Evolutionary conservation across 805 yeast genomes (phyloP).

Genomic region (Saccharomycopsis fermentans): DNA sequence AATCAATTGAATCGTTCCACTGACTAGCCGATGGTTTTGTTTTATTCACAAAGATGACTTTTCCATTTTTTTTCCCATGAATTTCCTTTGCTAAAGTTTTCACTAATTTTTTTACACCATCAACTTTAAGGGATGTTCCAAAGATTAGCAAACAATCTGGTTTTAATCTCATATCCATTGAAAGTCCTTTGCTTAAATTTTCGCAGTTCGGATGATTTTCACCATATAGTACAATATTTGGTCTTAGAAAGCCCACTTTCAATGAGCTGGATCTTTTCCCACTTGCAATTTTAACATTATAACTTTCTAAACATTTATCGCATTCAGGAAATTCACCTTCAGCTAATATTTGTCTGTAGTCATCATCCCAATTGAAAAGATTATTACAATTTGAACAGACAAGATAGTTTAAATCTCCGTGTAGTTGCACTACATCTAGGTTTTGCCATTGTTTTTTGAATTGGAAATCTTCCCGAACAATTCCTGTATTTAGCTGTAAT

Average conservation of each 20-base stretch:
- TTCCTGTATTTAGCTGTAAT: constrained; percentile 53
- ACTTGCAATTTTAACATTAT: constrained; percentile 41
- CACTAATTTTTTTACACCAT: constrained; percentile 78
- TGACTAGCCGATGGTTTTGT: constrained; percentile 47
- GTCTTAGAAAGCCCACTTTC: constrained; percentile 71
- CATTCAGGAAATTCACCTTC: constrained; percentile 73
- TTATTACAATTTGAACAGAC: constrained; percentile 65
- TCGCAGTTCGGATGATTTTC: constrained; percentile 89
- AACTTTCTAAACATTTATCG: constrained; percentile 49
- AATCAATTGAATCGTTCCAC: constrained; percentile 71
- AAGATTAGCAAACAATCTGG: constrained; percentile 80
- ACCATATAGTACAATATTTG: constrained; percentile 86
- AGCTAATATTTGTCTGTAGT: constrained; percentile 36
- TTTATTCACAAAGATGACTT: constrained; percentile 66
- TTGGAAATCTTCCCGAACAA: constrained; percentile 24
- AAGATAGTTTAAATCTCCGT: constrained; percentile 74
- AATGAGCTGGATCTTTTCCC: constrained; percentile 55
- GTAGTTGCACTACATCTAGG: constrained; percentile 76
- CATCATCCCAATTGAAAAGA: constrained; percentile 51
- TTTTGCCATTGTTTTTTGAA: constrained; percentile 42
- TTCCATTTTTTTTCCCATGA: constrained; percentile 63
- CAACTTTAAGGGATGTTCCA: constrained; percentile 89
- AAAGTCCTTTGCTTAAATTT: constrained; percentile 59
- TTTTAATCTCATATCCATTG: constrained; percentile 48
- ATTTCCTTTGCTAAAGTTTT: constrained; percentile 55